Base-by-base conservation (phyloP, 352 stramenopile genomes). In the Pythium myriotylum region DNA sequence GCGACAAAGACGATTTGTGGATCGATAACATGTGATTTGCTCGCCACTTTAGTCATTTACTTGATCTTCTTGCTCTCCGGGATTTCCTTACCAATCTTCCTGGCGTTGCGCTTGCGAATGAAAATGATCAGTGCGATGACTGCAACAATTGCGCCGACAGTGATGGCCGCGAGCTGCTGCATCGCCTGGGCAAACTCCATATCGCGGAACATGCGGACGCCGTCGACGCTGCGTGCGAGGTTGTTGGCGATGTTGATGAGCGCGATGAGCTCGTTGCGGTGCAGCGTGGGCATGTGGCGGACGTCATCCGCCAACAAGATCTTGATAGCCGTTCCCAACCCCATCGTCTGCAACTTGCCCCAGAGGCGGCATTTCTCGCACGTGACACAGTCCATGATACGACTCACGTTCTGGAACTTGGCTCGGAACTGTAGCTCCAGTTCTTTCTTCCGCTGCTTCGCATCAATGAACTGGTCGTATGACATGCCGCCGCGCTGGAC, bases 341-440 rank as follows among this genome's bases (percentile, higher is more conserved):
- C 97, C 68, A 99, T 82, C 50, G 98, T 98, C 62, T 98, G 92
- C 53, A 99, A 78, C 77, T 99, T 99, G 16, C 97, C 97, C 86
- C 97, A 98, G 3, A 99, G 77, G 10, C 97, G 97, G 75, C 97
- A 99, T 72, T 98, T 98, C 62, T 99, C 96, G 74, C 97, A 99
- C 49, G 96, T 97, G 32, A 99, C 97, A 73, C 97, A 99, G 78
- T 99, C 96, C 77, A 99, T 96, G 71, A 99, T 99, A 51, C 86
- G 89, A 20, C 80, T 97, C 55, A 99, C 94, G 75, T 99, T 99
- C 60, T 98, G 92, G 76, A 99, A 99, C 56, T 98, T 98, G 46
- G 77, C 73, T 24, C 74, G 81, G 63, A 96, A 94, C 57, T 94
- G 83, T 23, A 73, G 55, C 68, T 89, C 83, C 0, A 92, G 66